Evolutionary conservation across 805 yeast genomes (phyloP).

Genomic region (Candida endomychidarum): DNA sequence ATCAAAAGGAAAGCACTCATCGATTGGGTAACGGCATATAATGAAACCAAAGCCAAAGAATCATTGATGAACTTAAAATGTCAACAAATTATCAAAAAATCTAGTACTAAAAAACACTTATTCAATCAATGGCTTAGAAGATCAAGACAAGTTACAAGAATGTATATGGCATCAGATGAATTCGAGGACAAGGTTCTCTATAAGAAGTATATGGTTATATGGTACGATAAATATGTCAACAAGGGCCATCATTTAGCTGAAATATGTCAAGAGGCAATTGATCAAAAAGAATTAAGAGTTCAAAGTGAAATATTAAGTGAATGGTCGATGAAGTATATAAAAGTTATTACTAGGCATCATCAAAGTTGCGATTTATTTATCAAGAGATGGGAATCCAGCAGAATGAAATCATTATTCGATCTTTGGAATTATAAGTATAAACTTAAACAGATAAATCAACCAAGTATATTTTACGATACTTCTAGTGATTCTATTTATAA

Average conservation of each 20-base stretch:
- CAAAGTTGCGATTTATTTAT: slow-evolving; percentile 35
- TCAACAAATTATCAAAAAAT: slow-evolving; percentile 1
- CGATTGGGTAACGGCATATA: slow-evolving; percentile 23
- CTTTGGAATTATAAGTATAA: slow-evolving; percentile 35
- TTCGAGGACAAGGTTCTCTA: slow-evolving; percentile 20
- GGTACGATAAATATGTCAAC: slow-evolving; percentile 33
- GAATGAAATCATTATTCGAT: slow-evolving; percentile 32
- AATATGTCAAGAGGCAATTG: slow-evolving; percentile 29
- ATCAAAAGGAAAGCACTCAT: slow-evolving; percentile 14
- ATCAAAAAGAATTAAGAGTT: slow-evolving; percentile 26
- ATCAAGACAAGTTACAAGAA: neutral
- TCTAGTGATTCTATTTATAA: slow-evolving; percentile 24
- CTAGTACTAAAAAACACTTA: slow-evolving; percentile 4
- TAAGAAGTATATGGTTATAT: slow-evolving; percentile 30
- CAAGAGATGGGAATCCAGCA: slow-evolving; percentile 30
- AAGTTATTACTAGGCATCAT: slow-evolving; percentile 30
- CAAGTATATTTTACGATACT: slow-evolving; percentile 14
- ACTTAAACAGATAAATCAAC: slow-evolving; percentile 4
- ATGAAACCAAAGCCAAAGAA: neutral
- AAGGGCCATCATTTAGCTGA: slow-evolving; percentile 26
- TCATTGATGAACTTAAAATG: neutral
- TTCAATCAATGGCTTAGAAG: slow-evolving; percentile 17
- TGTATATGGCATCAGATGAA: slow-evolving; percentile 15
- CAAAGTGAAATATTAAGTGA: slow-evolving; percentile 27
- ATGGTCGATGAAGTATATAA: slow-evolving; percentile 40